Evolutionary conservation across 2,329 filamentous ascomycete genomes (phyloP).

Genomic region (Aspergillus fructus): DNA sequence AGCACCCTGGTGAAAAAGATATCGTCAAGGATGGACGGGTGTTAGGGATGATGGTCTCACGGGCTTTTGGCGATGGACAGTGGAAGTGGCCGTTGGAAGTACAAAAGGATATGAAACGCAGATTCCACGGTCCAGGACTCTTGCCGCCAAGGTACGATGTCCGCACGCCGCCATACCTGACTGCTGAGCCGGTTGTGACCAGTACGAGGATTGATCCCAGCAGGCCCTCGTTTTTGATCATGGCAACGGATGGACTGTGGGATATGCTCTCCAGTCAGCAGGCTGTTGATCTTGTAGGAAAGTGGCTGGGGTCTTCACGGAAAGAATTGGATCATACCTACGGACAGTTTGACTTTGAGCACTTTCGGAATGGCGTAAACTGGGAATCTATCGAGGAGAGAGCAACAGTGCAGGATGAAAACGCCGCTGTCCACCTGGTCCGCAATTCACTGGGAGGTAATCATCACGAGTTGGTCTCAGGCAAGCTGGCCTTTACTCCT

Average conservation of each 20-base stretch:
- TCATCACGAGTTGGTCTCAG: conserved; percentile 33
- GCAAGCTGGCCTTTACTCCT: conserved; percentile 26
- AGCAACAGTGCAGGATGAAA: conserved; percentile 53
- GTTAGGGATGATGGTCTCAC: conserved; percentile 61
- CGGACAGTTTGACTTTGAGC: conserved; percentile 23
- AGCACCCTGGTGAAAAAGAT: conserved; percentile 19
- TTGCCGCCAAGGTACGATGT: too few species aligned
- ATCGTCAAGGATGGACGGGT: conserved; percentile 60
- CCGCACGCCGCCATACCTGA: too few species aligned
- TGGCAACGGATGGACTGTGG: conserved; percentile 68
- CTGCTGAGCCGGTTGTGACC: too few species aligned
- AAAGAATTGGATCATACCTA: conserved; percentile 25
- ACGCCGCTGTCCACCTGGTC: conserved; percentile 51
- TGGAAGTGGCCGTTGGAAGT: conserved; percentile 65
- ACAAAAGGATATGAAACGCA: conserved; percentile 38
- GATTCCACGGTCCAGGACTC: conserved; percentile 15
- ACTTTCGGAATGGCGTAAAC: conserved; percentile 16
- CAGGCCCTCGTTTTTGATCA: conserved; percentile 60
- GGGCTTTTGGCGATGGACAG: conserved; percentile 67
- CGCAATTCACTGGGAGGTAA: conserved; percentile 49
- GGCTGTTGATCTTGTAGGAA: conserved; percentile 57
- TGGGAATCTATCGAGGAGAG: conserved; percentile 42
- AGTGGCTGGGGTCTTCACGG: conserved; percentile 51
- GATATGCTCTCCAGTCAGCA: conserved; percentile 59
- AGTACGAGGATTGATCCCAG: conserved; percentile 42